Evolutionary conservation across 2,329 filamentous ascomycete species (phyloP).

Genomic region (Orbilia brochopaga): DNA sequence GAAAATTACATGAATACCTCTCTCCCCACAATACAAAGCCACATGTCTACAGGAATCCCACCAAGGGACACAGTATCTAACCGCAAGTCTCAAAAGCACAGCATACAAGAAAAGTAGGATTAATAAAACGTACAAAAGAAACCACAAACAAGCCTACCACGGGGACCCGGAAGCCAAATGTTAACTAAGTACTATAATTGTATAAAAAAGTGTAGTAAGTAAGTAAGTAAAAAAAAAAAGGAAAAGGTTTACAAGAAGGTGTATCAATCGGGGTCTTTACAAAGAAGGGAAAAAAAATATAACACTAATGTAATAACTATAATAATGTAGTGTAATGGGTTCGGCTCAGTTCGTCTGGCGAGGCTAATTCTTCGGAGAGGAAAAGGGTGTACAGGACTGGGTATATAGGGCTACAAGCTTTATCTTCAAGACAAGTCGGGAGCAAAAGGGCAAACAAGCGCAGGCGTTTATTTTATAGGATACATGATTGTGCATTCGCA

Average conservation of each 20-base stretch:
- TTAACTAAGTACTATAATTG: constrained; percentile 43
- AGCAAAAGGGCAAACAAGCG: constrained; percentile 21
- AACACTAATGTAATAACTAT: constrained; percentile 4
- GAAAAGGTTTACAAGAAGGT: constrained; percentile 7
- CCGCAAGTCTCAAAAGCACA: not conserved
- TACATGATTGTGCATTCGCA: constrained; percentile 51
- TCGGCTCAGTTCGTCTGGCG: not conserved
- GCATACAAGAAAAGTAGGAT: not conserved
- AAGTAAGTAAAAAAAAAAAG: constrained; percentile 19
- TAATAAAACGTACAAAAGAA: not conserved
- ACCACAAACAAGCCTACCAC: constrained; percentile 48
- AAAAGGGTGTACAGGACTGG: constrained; percentile 49
- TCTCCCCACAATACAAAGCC: constrained; percentile 32
- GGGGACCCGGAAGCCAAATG: constrained; percentile 43
- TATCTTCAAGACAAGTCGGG: constrained; percentile 22
- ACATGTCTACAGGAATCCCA: constrained; percentile 49
- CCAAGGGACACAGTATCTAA: no score
- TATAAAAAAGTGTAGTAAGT: constrained; percentile 1
- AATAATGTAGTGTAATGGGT: not conserved
- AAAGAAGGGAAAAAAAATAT: not conserved
- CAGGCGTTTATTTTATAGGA: constrained; percentile 37
- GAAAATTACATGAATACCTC: constrained; percentile 42
- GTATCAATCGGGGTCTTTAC: not conserved
- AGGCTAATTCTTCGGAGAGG: constrained; percentile 8
- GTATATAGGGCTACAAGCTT: constrained; percentile 51